Conservation (phyloP, 225 moss, liverwort and hornwort genomes). For the Antitrichia curtipendula region DNA sequence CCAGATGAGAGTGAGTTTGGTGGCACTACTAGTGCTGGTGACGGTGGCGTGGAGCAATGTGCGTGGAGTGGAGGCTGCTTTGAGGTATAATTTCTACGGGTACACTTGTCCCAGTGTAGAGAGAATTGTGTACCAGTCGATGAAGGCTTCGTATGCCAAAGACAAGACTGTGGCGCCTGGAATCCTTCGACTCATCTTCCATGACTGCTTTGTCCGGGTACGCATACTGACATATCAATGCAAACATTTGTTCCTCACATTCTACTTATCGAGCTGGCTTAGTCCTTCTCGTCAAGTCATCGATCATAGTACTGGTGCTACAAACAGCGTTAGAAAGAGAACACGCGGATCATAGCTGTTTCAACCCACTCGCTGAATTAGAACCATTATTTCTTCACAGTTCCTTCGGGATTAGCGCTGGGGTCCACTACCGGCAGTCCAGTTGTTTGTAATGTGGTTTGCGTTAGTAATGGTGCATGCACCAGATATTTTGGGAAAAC, state of each 20-base stretch:
- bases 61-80: not conserved
- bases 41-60: not conserved
- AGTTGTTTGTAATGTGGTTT: not conserved
- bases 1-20: not conserved
- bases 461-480: not conserved
- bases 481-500: not conserved
- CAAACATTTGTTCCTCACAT: not conserved
- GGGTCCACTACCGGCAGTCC: not conserved
- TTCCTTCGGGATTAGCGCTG: not conserved
- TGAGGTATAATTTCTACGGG: not conserved
- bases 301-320: not conserved
- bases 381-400: not conserved
- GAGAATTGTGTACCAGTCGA: not conserved
- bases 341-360: not conserved
- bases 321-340: not conserved
- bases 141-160: not conserved
- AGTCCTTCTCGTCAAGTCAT: not conserved
- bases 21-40: not conserved
- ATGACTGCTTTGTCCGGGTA: conserved; percentile 25
- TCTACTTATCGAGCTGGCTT: too few species aligned
- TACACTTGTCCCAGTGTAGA: conserved; percentile 3
- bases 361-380: not conserved
- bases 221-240: not conserved
- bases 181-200: conserved; percentile 20
- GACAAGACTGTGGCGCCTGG: conserved; percentile 16